Percentiles rank a stretch among this genome's conserved stretches.
phyloP scores from a whole-genome alignment of 2,329 filamentous ascomycete genomes.

The Verticillium nubilum region DNA sequence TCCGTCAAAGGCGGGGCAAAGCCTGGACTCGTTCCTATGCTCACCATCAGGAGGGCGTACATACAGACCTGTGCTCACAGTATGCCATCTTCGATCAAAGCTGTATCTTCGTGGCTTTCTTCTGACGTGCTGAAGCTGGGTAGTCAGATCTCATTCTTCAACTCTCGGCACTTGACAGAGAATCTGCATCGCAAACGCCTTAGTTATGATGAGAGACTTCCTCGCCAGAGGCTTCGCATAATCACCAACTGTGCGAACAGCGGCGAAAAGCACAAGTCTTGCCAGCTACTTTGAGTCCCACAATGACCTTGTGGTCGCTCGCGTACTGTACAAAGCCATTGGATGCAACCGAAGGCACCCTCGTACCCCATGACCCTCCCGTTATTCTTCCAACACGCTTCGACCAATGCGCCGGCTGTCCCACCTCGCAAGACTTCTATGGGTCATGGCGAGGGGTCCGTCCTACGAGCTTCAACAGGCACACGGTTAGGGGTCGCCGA shows the following conservation, averaged over 20 bases:
- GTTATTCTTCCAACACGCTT: background rate
- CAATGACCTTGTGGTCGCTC: constrained; percentile 8
- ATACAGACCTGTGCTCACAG: no score
- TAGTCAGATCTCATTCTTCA: background rate
- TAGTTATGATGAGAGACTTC: no score
- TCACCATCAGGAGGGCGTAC: no score
- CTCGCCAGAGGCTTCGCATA: background rate
- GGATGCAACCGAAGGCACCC: constrained; percentile 6
- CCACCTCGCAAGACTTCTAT: background rate
- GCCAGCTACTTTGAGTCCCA: constrained; percentile 3
- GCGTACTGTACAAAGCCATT: constrained; percentile 10
- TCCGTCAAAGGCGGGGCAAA: no score
- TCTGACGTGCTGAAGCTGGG: background rate
- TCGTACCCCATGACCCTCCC: constrained; percentile 4
- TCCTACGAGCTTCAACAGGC: constrained; percentile 1
- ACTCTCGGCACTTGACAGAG: background rate
- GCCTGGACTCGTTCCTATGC: no score
- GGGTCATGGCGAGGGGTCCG: background rate
- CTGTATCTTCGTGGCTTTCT: background rate
- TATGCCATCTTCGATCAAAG: background rate
- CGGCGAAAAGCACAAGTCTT: background rate
- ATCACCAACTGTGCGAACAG: background rate
- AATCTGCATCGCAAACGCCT: background rate
- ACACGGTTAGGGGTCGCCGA: background rate
- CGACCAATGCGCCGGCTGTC: background rate